Conservation (phyloP, 345 rosid species). For the Boechera retrofracta region DNA sequence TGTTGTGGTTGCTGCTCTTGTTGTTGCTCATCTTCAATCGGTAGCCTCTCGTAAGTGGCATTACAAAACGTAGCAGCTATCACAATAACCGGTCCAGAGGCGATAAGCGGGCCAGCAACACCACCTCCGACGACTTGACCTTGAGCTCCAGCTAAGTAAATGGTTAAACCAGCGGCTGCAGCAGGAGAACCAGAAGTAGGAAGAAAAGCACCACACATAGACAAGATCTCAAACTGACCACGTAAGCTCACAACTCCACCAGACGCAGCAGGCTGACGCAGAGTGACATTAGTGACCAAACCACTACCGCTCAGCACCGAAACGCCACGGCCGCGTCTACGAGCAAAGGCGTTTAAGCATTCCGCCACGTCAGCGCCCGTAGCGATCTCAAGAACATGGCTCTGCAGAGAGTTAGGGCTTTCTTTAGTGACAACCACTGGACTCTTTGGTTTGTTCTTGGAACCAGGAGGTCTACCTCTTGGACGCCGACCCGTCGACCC, state of each 20-base stretch:
- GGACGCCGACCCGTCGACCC: slow-evolving; percentile 71
- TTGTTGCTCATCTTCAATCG: slow-evolving; percentile 53
- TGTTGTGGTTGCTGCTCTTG: slow-evolving; percentile 43
- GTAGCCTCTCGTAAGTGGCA: slow-evolving; percentile 83
- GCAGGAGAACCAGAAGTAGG: slow-evolving; percentile 74
- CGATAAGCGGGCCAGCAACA: slow-evolving; percentile 67
- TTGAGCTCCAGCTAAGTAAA: slow-evolving; percentile 85
- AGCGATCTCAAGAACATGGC: slow-evolving; percentile 84
- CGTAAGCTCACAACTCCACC: slow-evolving; percentile 70
- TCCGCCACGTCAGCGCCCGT: slow-evolving; percentile 76
- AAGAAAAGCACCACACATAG: slow-evolving; percentile 75
- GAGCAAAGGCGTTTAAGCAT: slow-evolving; percentile 67
- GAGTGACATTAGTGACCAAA: slow-evolving; percentile 70
- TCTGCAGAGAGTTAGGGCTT: slow-evolving; percentile 78
- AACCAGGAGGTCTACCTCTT: slow-evolving; percentile 86
- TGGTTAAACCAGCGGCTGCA: slow-evolving; percentile 73
- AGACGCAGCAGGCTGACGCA: slow-evolving; percentile 77
- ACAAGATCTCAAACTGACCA: slow-evolving; percentile 91
- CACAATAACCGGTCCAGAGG: slow-evolving; percentile 88
- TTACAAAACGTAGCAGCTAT: slow-evolving; percentile 82
- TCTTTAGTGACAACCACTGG: slow-evolving; percentile 83
- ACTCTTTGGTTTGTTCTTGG: slow-evolving; percentile 80
- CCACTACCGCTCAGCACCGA: slow-evolving; percentile 86
- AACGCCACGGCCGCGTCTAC: slow-evolving; percentile 75
- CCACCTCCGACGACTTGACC: slow-evolving; percentile 93